Base-by-base conservation (phyloP, 2,329 filamentous ascomycete species). In the Botryotinia narcissicola region DNA sequence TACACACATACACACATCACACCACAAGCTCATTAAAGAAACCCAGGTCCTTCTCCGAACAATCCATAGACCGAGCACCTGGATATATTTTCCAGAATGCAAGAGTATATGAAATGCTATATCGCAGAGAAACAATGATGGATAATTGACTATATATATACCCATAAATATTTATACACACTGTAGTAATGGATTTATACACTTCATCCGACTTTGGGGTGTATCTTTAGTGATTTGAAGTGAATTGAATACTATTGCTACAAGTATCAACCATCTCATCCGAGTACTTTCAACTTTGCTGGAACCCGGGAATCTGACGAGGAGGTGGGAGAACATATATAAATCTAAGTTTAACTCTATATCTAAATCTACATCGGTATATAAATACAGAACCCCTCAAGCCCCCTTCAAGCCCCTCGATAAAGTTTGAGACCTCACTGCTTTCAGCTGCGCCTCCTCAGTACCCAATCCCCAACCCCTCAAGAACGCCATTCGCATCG, bases 401-500 rank as follows among this genome's bases (percentile, higher is more conserved):
- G 22, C 32, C 22, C 64, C 44, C 46, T 51, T 51, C 10, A 61
- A 40, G 1, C 59, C 59, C 59, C 25, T 37, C 10, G 59, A 22
- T 25, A 61, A 61, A n/a, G 32, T 61, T 61, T 40, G 22, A 22
- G 59, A 61, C 32, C 59, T 61, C 35, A 61, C 32, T n/a, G 59
- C 59, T 37, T 25, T 61, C 35, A 12, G 22, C 59, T 70, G 48
- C 25, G 54, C 74, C 51, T 73, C 62, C 35, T 73, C 75, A 3
- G 44, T 67, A 42, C 81, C 79, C 75, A 90, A 74, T 0, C 90
- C 90, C 48, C 92, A 78, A 0, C 88, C 88, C 4, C 83, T 78
- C 74, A 92, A 78, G 75, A 92, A 92, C 12, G 87, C 87, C 7
- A 88, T 80, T 64, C 90, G 82, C 86, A 90, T 84, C 0, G 82